These are phyloP conservation scores for Penicillium pulvis DNA, from an alignment of 495 filamentous ascomycete genomes.

Conservation along the genomic window DNA sequence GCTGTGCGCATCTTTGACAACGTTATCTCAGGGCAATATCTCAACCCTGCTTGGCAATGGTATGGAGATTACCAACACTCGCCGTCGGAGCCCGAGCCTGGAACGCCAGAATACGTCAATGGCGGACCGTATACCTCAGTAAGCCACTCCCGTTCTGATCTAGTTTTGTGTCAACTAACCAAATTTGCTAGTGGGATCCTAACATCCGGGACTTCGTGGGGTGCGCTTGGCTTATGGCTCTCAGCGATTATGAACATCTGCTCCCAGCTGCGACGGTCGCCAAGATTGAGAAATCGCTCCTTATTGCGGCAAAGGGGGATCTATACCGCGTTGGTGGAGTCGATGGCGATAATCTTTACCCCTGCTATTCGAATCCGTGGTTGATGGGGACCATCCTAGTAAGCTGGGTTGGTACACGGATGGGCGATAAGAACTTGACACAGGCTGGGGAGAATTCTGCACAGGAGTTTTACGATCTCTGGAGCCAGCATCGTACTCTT, in stretches of 20 bases:
- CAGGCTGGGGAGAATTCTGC: constrained; percentile 35
- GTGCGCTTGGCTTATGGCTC: constrained; percentile 38
- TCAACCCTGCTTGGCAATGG: constrained; percentile 38
- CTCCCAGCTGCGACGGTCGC: constrained; percentile 27
- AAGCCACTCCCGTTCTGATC: neutral
- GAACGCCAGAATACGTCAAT: constrained; percentile 33
- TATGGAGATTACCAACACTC: constrained; percentile 43
- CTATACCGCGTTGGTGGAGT: constrained; percentile 45
- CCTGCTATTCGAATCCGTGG: constrained; percentile 45
- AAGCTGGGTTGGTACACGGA: constrained; percentile 37
- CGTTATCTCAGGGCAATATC: constrained; percentile 40
- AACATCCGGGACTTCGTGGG: constrained; percentile 48
- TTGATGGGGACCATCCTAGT: constrained; percentile 44
- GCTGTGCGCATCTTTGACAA: constrained; percentile 42
- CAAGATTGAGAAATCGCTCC: constrained; percentile 35
- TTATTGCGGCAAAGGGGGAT: constrained; percentile 41
- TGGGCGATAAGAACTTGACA: constrained; percentile 43
- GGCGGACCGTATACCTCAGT: constrained; percentile 23
- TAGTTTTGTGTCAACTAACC: neutral
- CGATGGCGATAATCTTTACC: constrained; percentile 47
- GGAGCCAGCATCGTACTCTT: constrained; percentile 36
- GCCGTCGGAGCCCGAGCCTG: constrained; percentile 42
- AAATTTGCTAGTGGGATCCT: constrained; percentile 38
- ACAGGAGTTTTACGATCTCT: constrained; percentile 38
- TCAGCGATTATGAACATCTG: constrained; percentile 40